Evolutionary conservation across 179 eudicot genomes (phyloP).

Genomic region (Camellia oleifera): DNA sequence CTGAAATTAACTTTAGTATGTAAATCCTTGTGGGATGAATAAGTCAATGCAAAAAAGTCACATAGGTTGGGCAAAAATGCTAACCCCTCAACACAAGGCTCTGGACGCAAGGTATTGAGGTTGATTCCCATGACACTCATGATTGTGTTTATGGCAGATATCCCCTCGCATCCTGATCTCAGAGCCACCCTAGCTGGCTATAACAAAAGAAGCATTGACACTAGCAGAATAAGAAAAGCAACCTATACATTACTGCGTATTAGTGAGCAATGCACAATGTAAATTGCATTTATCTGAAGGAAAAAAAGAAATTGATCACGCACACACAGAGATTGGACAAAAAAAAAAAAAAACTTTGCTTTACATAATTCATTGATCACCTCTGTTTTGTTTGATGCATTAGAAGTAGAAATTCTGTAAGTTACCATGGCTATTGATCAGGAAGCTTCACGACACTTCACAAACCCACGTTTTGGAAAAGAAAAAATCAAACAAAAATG

Average conservation of each 20-base stretch:
- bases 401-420: not conserved
- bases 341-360: not conserved
- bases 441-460: constrained; percentile 4
- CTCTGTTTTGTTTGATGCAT: not conserved
- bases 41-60: not conserved
- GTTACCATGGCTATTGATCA: not conserved
- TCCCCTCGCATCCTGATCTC: constrained; percentile 80
- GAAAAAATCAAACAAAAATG: too few species aligned
- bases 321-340: not conserved
- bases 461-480: too few species aligned
- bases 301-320: not conserved
- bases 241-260: not conserved
- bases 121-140: constrained; percentile 98
- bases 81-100: constrained; percentile 99
- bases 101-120: constrained; percentile 85
- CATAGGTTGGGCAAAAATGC: constrained; percentile 17
- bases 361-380: not conserved
- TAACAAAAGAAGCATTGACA: constrained; percentile 14
- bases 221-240: not conserved
- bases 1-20: constrained; percentile 28
- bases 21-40: not conserved
- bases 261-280: not conserved
- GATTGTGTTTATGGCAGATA: constrained; percentile 92
- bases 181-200: constrained; percentile 94
- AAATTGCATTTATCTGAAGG: not conserved